Conservation (phyloP, 2,329 filamentous ascomycete species). For the Trichophyton mentagrophytes region DNA sequence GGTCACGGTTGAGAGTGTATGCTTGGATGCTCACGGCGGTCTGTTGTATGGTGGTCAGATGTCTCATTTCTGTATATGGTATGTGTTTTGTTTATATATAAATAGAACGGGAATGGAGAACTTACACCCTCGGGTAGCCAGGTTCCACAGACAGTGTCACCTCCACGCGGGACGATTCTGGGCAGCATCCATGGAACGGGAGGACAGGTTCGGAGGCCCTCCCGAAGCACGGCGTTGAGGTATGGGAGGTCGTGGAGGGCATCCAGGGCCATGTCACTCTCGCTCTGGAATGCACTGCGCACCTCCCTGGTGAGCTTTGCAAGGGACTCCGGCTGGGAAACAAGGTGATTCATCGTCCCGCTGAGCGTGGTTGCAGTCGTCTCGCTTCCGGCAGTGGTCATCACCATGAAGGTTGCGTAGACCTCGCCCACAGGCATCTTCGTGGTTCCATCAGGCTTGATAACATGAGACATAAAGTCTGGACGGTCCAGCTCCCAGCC, state of each 20-base stretch:
- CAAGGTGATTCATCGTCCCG: conserved; percentile 32
- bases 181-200: conserved; percentile 18
- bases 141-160: conserved; percentile 26
- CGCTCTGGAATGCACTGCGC: conserved; percentile 23
- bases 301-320: conserved; percentile 29
- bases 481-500: background rate
- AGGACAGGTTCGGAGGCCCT: conserved; percentile 34
- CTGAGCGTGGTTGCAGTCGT: conserved; percentile 36
- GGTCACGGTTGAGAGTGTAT: conserved; percentile 34
- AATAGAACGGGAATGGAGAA: background rate
- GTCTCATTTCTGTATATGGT: too few species aligned
- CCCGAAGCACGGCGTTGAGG: conserved; percentile 32
- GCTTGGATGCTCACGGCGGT: conserved; percentile 35
- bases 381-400: conserved; percentile 31
- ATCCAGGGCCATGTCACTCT: conserved; percentile 30
- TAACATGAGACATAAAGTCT: conserved; percentile 6
- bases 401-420: conserved; percentile 22
- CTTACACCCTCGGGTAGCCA: conserved; percentile 22
- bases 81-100: background rate
- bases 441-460: background rate
- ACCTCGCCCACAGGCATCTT: conserved; percentile 10
- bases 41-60: conserved; percentile 17
- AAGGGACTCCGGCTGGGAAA: conserved; percentile 22
- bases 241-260: conserved; percentile 25
- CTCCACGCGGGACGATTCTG: conserved; percentile 11